Conservation (phyloP, 2,329 filamentous ascomycete species). For the Epichloe typhina region DNA sequence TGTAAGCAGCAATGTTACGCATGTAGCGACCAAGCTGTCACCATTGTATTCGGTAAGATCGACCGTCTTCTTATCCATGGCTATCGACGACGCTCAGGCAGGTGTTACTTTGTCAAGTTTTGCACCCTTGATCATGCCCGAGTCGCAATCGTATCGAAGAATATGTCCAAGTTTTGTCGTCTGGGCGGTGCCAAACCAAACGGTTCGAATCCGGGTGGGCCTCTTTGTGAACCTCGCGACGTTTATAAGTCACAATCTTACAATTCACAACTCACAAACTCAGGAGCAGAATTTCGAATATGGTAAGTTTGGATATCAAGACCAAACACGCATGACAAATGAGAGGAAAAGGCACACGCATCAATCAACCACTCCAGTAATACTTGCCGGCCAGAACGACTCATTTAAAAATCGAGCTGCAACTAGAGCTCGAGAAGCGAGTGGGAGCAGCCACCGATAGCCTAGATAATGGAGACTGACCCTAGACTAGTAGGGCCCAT, state of each 20-base stretch:
- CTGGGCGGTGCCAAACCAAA: neutral
- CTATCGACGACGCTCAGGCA: neutral
- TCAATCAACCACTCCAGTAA: neutral
- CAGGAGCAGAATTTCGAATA: neutral
- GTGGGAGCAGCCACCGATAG: neutral
- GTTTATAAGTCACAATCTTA: neutral
- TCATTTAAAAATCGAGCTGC: neutral
- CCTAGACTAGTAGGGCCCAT: neutral
- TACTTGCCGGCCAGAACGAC: neutral
- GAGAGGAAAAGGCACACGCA: neutral
- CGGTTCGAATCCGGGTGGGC: neutral
- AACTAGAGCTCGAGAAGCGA: neutral
- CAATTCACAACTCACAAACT: neutral
- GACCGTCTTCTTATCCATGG: constrained; percentile 18
- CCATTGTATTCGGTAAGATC: constrained; percentile 27
- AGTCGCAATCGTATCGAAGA: neutral
- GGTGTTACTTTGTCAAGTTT: neutral
- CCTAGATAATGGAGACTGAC: neutral
- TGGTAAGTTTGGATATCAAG: neutral
- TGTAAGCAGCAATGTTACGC: constrained; percentile 23
- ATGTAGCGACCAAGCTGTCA: constrained; percentile 22
- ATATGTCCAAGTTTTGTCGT: neutral
- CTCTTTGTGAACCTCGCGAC: neutral
- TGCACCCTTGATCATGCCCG: constrained; percentile 1
- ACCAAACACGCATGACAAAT: neutral